phyloP scores from a whole-genome alignment of 2,329 filamentous ascomycete species.

The Rutstroemia sp. region DNA sequence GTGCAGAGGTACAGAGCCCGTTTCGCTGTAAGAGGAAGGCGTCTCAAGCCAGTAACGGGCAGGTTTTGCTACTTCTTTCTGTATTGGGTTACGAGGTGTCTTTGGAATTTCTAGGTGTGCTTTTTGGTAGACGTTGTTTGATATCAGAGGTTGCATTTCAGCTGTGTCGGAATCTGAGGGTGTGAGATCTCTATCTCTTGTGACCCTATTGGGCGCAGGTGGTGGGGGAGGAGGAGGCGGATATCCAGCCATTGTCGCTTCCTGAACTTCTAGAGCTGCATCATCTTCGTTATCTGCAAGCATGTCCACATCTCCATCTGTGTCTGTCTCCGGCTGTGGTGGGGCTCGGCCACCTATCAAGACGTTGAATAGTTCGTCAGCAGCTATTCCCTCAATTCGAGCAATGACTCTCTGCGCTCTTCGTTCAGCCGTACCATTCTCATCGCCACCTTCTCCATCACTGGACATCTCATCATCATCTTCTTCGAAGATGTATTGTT shows the following conservation, averaged over 20 bases:
- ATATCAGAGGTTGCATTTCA: constrained; percentile 51
- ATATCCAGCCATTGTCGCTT: constrained; percentile 73
- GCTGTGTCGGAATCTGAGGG: constrained; percentile 68
- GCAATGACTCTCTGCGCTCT: not conserved
- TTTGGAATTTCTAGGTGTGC: constrained; percentile 69
- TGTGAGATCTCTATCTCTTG: constrained; percentile 53
- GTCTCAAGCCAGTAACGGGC: constrained; percentile 83
- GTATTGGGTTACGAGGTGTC: constrained; percentile 58
- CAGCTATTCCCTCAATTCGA: constrained; percentile 8
- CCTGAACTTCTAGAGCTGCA: constrained; percentile 63
- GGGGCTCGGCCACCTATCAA: constrained; percentile 13
- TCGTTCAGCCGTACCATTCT: not conserved
- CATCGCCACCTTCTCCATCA: constrained; percentile 15
- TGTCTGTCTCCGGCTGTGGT: constrained; percentile 28
- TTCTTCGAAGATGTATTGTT: constrained; percentile 24
- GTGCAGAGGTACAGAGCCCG: constrained; percentile 57
- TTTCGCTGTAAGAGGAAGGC: constrained; percentile 59
- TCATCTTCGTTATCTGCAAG: constrained; percentile 37
- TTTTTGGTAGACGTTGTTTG: constrained; percentile 53
- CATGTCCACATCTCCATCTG: constrained; percentile 37
- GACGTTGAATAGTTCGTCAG: constrained; percentile 19
- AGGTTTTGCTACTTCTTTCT: constrained; percentile 48
- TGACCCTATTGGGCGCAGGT: constrained; percentile 36
- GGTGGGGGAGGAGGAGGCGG: constrained; percentile 48
- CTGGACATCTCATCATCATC: constrained; percentile 25